These are phyloP conservation scores for Tuctoria greenei DNA, from an alignment of 176 grass and related monocot genomes.

Conservation along the genomic window DNA sequence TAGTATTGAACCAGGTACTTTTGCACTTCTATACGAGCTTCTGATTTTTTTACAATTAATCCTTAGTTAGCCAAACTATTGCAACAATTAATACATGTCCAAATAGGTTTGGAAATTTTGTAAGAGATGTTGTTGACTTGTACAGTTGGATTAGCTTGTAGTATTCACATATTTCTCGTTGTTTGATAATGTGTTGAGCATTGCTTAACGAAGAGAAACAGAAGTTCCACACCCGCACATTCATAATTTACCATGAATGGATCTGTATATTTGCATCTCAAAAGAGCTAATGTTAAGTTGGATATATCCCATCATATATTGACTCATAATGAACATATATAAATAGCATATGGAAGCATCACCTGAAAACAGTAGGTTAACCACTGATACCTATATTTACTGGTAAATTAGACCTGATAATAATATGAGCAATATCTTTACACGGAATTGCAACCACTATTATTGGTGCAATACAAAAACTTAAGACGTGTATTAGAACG, in stretches of 20 bases:
- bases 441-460: background rate
- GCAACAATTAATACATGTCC: background rate
- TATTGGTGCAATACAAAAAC: background rate
- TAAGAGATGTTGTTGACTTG: background rate
- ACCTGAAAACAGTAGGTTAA: background rate
- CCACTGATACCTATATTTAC: background rate
- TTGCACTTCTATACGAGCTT: background rate
- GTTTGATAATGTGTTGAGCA: background rate
- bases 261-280: background rate
- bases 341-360: background rate
- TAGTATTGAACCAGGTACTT: background rate
- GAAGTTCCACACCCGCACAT: background rate
- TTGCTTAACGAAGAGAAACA: background rate
- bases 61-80: background rate
- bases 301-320: too few species aligned
- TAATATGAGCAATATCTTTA: background rate
- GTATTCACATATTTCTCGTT: background rate
- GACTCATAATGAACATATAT: background rate
- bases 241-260: background rate
- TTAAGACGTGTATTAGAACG: background rate
- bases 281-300: background rate
- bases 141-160: background rate
- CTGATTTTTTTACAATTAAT: background rate
- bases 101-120: background rate
- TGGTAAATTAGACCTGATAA: background rate